These are phyloP conservation scores for Incumbomyces delicatus DNA, from an alignment of 2,329 filamentous ascomycete species.

Conservation along the genomic window DNA sequence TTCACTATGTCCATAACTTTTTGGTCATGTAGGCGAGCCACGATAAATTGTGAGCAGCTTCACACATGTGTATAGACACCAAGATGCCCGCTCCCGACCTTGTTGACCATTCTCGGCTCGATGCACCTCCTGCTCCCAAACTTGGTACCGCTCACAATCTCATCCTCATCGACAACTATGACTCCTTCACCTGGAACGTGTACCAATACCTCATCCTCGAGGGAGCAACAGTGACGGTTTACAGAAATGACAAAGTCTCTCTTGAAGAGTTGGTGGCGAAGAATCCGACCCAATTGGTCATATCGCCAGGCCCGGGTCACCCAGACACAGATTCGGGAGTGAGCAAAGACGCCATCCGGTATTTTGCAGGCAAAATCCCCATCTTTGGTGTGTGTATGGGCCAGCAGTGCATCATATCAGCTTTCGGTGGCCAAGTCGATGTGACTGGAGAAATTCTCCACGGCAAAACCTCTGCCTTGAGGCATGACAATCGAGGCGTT, in stretches of 20 bases:
- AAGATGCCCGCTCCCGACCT: constrained; percentile 39
- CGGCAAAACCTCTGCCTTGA: constrained; percentile 86
- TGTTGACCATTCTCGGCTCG: constrained; percentile 76
- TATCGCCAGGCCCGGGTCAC: constrained; percentile 92
- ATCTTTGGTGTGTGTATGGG: constrained; percentile 99
- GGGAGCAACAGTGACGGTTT: constrained; percentile 80
- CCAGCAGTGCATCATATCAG: constrained; percentile 93
- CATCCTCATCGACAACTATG: constrained; percentile 96
- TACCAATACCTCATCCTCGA: constrained; percentile 98
- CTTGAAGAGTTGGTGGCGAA: constrained; percentile 72
- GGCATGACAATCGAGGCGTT: constrained; percentile 84
- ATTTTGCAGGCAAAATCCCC: constrained; percentile 91
- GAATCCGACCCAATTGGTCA: constrained; percentile 84
- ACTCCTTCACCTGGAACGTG: constrained; percentile 98
- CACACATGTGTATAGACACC: too few relatives aligned
- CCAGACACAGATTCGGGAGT: constrained; percentile 84
- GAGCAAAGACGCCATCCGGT: constrained; percentile 78
- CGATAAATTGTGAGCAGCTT: too few relatives aligned
- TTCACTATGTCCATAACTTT: too few relatives aligned
- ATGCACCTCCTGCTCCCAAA: constrained; percentile 63
- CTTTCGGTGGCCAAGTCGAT: constrained; percentile 82
- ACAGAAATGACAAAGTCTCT: constrained; percentile 83
- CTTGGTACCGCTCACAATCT: constrained; percentile 78
- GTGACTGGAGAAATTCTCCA: constrained; percentile 94
- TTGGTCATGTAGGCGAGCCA: too few relatives aligned